Conservation (phyloP, 208 protist species). For the Wallacemonas collosoma region DNA sequence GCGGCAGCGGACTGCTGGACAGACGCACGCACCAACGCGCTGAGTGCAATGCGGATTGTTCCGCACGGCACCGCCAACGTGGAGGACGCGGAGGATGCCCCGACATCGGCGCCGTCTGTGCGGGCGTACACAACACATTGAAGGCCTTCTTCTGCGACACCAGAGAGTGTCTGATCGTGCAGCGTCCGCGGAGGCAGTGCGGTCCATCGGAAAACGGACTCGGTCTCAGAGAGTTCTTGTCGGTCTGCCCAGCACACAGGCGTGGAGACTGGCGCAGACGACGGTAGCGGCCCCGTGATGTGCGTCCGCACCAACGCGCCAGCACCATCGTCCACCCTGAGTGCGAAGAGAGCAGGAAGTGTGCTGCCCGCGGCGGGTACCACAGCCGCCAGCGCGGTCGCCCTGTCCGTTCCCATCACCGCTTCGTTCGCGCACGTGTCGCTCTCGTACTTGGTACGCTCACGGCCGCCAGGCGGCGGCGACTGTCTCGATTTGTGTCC, state of each 20-base stretch:
- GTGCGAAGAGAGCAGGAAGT: slow-evolving; percentile 2
- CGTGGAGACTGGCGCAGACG: background rate
- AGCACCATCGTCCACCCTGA: background rate
- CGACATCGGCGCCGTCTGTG: background rate
- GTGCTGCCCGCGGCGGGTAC: background rate
- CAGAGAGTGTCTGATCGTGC: background rate
- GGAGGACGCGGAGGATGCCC: background rate
- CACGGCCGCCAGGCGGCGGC: background rate
- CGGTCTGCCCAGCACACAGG: slow-evolving; percentile 9
- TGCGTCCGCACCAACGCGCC: background rate
- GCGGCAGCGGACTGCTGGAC: background rate
- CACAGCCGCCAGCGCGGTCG: background rate
- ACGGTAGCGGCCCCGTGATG: background rate
- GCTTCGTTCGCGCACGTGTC: background rate
- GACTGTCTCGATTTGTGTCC: no score
- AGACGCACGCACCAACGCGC: background rate
- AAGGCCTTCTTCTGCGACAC: background rate
- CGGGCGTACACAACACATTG: slow-evolving; percentile 1
- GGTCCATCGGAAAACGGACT: slow-evolving; percentile 5
- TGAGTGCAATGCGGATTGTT: background rate
- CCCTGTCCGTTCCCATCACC: background rate
- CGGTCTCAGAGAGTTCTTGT: background rate
- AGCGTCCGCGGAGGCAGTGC: background rate
- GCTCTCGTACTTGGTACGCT: background rate
- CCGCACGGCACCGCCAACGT: slow-evolving; percentile 1